These are phyloP conservation scores for Zanthoxylum bungeanum DNA, from an alignment of 345 rosid genomes.

Conservation along the genomic window DNA sequence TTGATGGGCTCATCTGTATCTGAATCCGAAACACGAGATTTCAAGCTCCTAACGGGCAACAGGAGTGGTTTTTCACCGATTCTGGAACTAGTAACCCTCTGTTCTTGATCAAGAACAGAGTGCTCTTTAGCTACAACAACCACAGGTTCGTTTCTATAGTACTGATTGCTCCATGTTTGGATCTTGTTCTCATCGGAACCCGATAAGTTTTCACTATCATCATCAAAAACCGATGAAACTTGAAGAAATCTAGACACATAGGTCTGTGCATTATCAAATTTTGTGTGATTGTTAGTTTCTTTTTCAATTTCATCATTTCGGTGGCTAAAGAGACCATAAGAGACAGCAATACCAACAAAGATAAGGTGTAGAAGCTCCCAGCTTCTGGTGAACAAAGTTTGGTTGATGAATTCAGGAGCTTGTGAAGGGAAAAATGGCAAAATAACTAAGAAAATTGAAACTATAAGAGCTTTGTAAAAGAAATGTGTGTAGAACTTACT, in stretches of 20 bases:
- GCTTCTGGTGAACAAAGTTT: slow-evolving; percentile 49
- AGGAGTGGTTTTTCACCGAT: slow-evolving; percentile 64
- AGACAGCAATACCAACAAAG: slow-evolving; percentile 92
- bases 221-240: slow-evolving; percentile 83
- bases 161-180: slow-evolving; percentile 78
- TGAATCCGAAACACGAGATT: slow-evolving; percentile 41
- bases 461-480: slow-evolving; percentile 61
- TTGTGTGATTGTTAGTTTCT: slow-evolving; percentile 33
- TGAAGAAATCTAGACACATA: slow-evolving; percentile 77
- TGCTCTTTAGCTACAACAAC: slow-evolving; percentile 46
- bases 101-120: slow-evolving; percentile 34
- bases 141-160: slow-evolving; percentile 55
- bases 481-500: slow-evolving; percentile 52
- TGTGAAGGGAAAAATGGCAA: slow-evolving; percentile 74
- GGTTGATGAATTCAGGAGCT: slow-evolving; percentile 81
- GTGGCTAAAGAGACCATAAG: slow-evolving; percentile 91
- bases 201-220: slow-evolving; percentile 42
- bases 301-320: slow-evolving; percentile 49
- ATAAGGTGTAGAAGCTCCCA: slow-evolving; percentile 95
- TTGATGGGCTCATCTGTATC: slow-evolving; percentile 20
- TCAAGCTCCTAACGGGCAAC: slow-evolving; percentile 86
- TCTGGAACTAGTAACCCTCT: slow-evolving; percentile 29
- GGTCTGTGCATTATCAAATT: slow-evolving; percentile 54
- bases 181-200: slow-evolving; percentile 38
- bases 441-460: slow-evolving; percentile 39